Base-by-base conservation (phyloP, 371 early-diverging fungal genomes). In the Mucor plumbeus region DNA sequence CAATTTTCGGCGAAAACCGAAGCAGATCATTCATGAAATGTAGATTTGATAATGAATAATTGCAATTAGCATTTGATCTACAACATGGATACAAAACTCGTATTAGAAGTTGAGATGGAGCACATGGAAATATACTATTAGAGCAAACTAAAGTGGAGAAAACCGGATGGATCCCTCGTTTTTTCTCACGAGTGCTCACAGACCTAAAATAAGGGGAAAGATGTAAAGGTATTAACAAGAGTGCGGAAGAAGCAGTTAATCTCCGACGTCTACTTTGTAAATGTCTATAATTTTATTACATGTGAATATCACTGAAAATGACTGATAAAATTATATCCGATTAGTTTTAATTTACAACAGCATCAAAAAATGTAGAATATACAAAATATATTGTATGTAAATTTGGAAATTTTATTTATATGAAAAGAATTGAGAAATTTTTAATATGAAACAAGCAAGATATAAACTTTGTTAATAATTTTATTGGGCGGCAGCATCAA, bases 401-500 rank as follows among this genome's bases (percentile, higher is more conserved):
- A 26, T 50, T 50, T 21, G 26, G 50, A 50, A 26, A 21, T 50
- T 50, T 50, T 50, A 50, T 50, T 50, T 50, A 50, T 50, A 44
- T 38, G 38, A 38, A 44, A 44, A 44, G 17, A 44, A 44, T 44
- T n/a, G 44, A 44, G 44, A 44, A 44, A 44, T 44, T 44, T 44
- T 44, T 50, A 21, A 50, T 50, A 50, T 50, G 50, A 50, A 50
- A 50, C 50, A 50, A 9, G 38, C 26, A 38, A 50, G 50, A 50
- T 50, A 21, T 50, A 50, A 19, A 8, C n/a, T 4, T 50, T 50
- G 26, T 19, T 21, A 13, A 21, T 55, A 59, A 31, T 60, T 60
- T 65, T 65, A 65, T 39, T 39, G 38, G 60, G 68, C 61, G 38
- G 62, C 65, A 64, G 70, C 76, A 75, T 87, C 90, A 76, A 82